Percentiles rank a stretch among this genome's conserved stretches.
phyloP scores from a whole-genome alignment of 1,139 yeast genomes.

The Spathaspora sp. region DNA sequence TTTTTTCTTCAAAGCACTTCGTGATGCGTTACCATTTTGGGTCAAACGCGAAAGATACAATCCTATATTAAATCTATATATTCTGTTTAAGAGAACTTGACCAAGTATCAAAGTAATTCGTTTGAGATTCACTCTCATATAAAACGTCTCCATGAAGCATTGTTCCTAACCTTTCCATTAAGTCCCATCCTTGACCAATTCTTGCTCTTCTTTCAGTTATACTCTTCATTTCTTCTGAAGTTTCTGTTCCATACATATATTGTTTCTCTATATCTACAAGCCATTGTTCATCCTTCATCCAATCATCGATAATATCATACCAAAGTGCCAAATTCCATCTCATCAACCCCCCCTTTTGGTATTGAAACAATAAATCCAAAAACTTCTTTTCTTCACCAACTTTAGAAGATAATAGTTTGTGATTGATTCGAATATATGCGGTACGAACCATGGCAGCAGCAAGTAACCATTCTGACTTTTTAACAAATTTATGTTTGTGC shows the following conservation, averaged over 20 bases:
- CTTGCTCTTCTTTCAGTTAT: constrained; percentile 28
- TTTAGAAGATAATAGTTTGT: constrained; percentile 40
- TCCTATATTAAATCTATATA: neutral
- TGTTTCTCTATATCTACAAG: constrained; percentile 41
- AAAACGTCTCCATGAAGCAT: constrained; percentile 37
- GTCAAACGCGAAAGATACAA: neutral
- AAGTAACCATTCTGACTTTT: constrained; percentile 64
- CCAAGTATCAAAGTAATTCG: constrained; percentile 36
- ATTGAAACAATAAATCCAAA: constrained; percentile 48
- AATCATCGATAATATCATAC: constrained; percentile 51
- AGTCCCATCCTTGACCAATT: constrained; percentile 34
- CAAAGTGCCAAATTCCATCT: constrained; percentile 50
- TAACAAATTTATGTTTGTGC: constrained; percentile 50
- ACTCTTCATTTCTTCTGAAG: constrained; percentile 18
- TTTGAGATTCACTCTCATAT: constrained; percentile 29
- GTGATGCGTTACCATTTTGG: constrained; percentile 1
- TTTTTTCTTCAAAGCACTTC: neutral
- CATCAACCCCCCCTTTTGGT: constrained; percentile 54
- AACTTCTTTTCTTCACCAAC: constrained; percentile 51
- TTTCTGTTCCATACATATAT: constrained; percentile 31
- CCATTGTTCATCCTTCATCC: constrained; percentile 60
- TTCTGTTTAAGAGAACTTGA: constrained; percentile 8
- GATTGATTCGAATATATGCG: constrained; percentile 56
- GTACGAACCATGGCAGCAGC: constrained; percentile 66
- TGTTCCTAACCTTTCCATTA: constrained; percentile 32